phyloP scores from a whole-genome alignment of 345 rosid species.

The Stellera chamaejasme region DNA sequence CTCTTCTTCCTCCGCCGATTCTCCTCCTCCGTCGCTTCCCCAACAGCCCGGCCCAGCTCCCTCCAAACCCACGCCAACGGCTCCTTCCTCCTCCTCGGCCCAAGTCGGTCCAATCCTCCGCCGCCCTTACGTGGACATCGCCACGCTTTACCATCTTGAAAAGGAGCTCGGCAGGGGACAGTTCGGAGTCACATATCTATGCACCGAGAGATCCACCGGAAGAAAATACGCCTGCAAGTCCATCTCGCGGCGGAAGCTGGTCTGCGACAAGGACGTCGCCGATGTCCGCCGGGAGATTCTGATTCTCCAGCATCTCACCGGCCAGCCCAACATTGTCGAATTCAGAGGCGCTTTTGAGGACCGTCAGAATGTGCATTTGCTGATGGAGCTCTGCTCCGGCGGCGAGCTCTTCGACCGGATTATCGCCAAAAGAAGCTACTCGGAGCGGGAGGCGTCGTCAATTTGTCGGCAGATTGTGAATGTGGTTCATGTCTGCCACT shows the following conservation, averaged over 20 bases:
- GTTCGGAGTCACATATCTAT: conserved; percentile 63
- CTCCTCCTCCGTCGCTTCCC: conserved; percentile 27
- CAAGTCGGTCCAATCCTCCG: conserved; percentile 40
- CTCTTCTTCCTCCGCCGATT: conserved; percentile 41
- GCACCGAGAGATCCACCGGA: conserved; percentile 62
- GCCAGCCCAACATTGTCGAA: conserved; percentile 86
- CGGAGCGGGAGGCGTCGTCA: conserved; percentile 73
- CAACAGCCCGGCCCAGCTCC: conserved; percentile 3
- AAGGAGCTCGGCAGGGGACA: conserved; percentile 84
- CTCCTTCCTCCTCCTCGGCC: conserved; percentile 24
- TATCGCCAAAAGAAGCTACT: conserved; percentile 55
- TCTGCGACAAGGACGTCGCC: conserved; percentile 36
- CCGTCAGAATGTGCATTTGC: conserved; percentile 46
- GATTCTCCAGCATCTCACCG: conserved; percentile 73
- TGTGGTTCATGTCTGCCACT: conserved; percentile 86
- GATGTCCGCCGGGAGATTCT: conserved; percentile 68
- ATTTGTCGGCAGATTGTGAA: conserved; percentile 70
- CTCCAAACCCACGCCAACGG: conserved; percentile 5
- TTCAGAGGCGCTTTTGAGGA: conserved; percentile 83
- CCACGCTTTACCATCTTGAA: conserved; percentile 39
- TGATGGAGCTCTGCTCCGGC: conserved; percentile 93
- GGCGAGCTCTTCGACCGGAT: conserved; percentile 95
- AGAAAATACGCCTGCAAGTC: conserved; percentile 74
- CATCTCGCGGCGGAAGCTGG: conserved; percentile 57
- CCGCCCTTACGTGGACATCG: conserved; percentile 54